phyloP scores from a whole-genome alignment of 73 alveolate species.

The Tetrahymena borealis region DNA sequence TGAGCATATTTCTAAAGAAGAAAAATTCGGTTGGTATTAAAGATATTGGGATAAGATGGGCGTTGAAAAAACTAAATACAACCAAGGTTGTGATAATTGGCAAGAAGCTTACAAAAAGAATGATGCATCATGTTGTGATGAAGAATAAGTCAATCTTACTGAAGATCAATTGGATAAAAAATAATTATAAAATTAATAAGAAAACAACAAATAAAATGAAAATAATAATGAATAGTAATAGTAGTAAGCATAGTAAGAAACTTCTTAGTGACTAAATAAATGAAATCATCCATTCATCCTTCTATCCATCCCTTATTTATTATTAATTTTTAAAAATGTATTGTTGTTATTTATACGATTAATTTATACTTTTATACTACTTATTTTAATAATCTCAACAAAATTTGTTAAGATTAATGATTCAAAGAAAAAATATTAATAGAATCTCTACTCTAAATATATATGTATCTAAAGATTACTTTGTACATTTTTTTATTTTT shows the following conservation, averaged over 20 bases:
- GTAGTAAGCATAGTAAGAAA: background rate
- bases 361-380: no score
- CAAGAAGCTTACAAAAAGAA: background rate
- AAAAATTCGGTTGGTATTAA: slow-evolving; percentile 39
- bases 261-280: background rate
- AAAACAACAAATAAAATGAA: background rate
- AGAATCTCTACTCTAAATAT: no score
- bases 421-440: no score
- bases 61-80: background rate
- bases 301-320: no score
- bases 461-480: no score
- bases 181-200: background rate
- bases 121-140: background rate
- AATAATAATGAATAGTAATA: background rate
- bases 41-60: slow-evolving; percentile 13
- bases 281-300: no score
- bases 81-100: background rate
- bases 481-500: no score
- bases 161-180: no score
- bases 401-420: no score
- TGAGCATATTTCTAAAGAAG: background rate
- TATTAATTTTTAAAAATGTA: no score
- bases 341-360: no score
- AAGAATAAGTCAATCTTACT: background rate
- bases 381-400: no score